A percentile compares a stretch with the other conserved stretches of the same genome.
phyloP scores from a whole-genome alignment of 768 basidiomycete species.

The Leccinum incarnatum region DNA sequence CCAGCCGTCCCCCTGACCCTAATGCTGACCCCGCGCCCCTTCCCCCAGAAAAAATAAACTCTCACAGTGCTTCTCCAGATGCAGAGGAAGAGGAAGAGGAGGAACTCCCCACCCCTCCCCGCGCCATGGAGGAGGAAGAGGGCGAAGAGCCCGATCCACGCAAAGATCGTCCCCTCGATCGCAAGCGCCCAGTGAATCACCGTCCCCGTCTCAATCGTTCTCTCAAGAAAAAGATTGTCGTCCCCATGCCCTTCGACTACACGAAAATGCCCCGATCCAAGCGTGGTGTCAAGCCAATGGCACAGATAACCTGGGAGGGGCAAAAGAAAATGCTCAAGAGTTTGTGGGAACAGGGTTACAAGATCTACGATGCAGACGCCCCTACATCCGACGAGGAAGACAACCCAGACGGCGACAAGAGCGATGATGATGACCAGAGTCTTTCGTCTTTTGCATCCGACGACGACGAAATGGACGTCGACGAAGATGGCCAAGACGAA shows the following conservation, averaged over 20 bases:
- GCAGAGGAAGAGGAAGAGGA: constrained; percentile 40
- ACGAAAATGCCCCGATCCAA: constrained; percentile 19
- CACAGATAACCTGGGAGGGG: neutral
- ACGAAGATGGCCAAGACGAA: constrained; percentile 22
- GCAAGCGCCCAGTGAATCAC: neutral
- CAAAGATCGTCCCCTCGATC: constrained; percentile 16
- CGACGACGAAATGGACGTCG: constrained; percentile 26
- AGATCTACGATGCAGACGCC: constrained; percentile 18
- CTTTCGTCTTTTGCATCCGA: constrained; percentile 5
- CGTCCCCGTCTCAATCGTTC: neutral
- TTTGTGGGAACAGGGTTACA: constrained; percentile 19
- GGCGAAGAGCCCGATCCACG: constrained; percentile 34
- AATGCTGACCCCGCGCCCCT: neutral
- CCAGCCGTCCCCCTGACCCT: constrained; percentile 6
- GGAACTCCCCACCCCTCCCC: constrained; percentile 44
- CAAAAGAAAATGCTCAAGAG: constrained; percentile 1
- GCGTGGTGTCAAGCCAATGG: neutral
- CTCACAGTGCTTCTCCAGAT: constrained; percentile 24
- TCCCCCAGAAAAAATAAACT: constrained; percentile 5
- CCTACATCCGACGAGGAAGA: constrained; percentile 23
- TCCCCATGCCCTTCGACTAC: constrained; percentile 19
- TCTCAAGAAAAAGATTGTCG: constrained; percentile 10
- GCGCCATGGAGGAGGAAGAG: constrained; percentile 65
- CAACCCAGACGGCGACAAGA: constrained; percentile 1
- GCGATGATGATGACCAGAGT: constrained; percentile 12